A percentile compares a stretch with the other conserved stretches of the same genome.
Evolutionary conservation across 441 rosid species (phyloP).

Genomic region (Syzygium syzygioides): DNA sequence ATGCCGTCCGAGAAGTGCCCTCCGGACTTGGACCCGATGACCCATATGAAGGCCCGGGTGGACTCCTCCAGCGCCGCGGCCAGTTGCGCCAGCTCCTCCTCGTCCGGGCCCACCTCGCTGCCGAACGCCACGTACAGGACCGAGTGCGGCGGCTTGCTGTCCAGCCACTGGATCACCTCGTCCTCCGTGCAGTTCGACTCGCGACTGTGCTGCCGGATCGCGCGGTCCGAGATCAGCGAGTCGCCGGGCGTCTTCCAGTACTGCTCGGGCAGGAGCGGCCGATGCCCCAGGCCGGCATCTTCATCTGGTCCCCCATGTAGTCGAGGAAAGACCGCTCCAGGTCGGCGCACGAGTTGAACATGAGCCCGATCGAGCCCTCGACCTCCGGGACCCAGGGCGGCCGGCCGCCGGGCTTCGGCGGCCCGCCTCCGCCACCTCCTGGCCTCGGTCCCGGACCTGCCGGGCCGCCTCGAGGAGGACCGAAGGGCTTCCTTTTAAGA

Average conservation of each 20-base stretch:
- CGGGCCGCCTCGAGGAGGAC: background rate
- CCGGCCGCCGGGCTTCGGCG: conserved; percentile 15
- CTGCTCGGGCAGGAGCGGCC: conserved; percentile 27
- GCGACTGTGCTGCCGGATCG: background rate
- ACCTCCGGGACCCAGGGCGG: conserved; percentile 21
- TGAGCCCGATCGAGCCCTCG: conserved; percentile 13
- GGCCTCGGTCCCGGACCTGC: background rate
- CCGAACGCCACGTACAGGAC: conserved; percentile 45
- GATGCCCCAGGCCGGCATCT: conserved; percentile 24
- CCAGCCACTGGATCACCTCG: conserved; percentile 23
- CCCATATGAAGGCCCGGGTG: conserved; percentile 39
- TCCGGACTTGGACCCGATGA: conserved; percentile 25
- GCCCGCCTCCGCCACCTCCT: background rate
- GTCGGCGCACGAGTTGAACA: conserved; percentile 25
- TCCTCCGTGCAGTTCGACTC: conserved; percentile 10
- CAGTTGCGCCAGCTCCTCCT: conserved; percentile 26
- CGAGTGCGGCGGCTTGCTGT: conserved; percentile 34
- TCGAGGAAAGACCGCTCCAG: conserved; percentile 19
- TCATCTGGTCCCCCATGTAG: conserved; percentile 15
- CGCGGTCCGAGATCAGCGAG: conserved; percentile 20
- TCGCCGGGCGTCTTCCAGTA: conserved; percentile 20
- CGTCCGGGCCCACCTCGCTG: conserved; percentile 36
- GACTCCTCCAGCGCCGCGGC: conserved; percentile 31
- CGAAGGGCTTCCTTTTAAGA: conserved; percentile 10
- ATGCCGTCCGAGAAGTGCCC: conserved; percentile 17